Base-by-base conservation (phyloP, 139 green algal species). In the Picochlorum sp. region DNA sequence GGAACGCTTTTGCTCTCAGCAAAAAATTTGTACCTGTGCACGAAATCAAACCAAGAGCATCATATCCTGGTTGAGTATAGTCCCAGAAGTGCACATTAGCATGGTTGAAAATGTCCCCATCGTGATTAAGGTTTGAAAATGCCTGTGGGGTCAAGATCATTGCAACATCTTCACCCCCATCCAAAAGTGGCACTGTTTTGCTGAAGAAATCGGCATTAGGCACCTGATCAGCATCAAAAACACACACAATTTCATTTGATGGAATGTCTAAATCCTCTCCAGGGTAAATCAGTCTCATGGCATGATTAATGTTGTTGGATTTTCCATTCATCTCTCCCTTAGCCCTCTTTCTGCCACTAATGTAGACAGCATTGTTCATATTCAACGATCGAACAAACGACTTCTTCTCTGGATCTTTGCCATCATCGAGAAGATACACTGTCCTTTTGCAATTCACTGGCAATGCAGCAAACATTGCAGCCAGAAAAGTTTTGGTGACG, bases 91-190 rank as follows among this genome's bases (percentile, higher is more conserved):
- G 84, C 15, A 87, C 75, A 67, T 92, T 92, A 72, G 81, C 84
- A 73, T 91, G 85, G 76, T 92, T 92, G 82, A 92, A 92, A 65
- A 92, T 85, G 76, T 92, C 84, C 15, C 66, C 73, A 54, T 77
- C 69, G 18, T 78, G 66, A 64, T 89, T 77, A 37, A 91, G 80
- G 71, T 92, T 92, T 79, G 82, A 82, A 61, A 92, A 91, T 61
- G 80, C 78, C 61, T 78, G 73, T 9, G 79, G 79, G 5, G 69
- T 79, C 56, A 85, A 67, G 47, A 85, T 70, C 79, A 85, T 85
- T 56, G 62, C 76, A 62, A 87, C 73, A 62, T 85, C 69, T 47
- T 75, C 50, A 47, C 79, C 79, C 10, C 76, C 74, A 45, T 85
- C 81, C 62, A 87, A 69, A 63, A 82, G 66, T 2, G 81, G 78